Evolutionary conservation across 257 asterid genomes (phyloP).

Genomic region (Lavandula angustifolia): DNA sequence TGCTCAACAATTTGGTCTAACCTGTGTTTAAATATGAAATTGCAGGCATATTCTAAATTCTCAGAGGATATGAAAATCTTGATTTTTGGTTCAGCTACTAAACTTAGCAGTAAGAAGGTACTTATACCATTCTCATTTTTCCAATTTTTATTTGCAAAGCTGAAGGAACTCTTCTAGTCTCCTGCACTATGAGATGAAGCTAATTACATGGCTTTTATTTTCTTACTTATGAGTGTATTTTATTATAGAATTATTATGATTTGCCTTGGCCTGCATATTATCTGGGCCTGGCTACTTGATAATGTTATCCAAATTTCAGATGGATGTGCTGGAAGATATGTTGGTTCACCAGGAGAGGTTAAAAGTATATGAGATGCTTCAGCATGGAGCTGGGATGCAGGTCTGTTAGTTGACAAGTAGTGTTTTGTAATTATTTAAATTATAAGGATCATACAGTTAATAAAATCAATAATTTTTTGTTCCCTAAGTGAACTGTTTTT

Average conservation of each 20-base stretch:
- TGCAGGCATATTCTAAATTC: constrained; percentile 68
- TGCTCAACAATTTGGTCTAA: constrained; percentile 29
- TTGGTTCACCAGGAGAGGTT: constrained; percentile 59
- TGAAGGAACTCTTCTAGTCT: constrained; percentile 12
- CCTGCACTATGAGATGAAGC: constrained; percentile 16
- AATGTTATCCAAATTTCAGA: constrained; percentile 45
- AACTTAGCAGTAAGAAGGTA: constrained; percentile 50
- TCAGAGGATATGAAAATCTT: constrained; percentile 51
- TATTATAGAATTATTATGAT: constrained; percentile 6
- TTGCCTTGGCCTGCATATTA: constrained; percentile 24
- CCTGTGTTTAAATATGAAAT: constrained; percentile 36
- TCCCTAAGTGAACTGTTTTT: neutral
- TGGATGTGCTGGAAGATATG: constrained; percentile 61
- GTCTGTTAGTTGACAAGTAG: constrained; percentile 43
- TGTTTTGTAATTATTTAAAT: no score
- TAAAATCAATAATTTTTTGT: neutral
- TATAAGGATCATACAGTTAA: neutral
- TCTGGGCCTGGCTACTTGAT: constrained; percentile 21
- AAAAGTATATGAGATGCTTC: constrained; percentile 58
- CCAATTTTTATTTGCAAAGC: constrained; percentile 14
- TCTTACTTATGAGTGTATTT: neutral
- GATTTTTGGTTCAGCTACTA: constrained; percentile 43
- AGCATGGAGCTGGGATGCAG: constrained; percentile 54
- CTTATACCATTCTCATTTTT: constrained; percentile 21
- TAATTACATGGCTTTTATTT: constrained; percentile 2